Evolutionary conservation across 257 asterid species (phyloP), one percentile per base, ranked within the genome.

Genomic region (Salvia rosmarinus): DNA sequence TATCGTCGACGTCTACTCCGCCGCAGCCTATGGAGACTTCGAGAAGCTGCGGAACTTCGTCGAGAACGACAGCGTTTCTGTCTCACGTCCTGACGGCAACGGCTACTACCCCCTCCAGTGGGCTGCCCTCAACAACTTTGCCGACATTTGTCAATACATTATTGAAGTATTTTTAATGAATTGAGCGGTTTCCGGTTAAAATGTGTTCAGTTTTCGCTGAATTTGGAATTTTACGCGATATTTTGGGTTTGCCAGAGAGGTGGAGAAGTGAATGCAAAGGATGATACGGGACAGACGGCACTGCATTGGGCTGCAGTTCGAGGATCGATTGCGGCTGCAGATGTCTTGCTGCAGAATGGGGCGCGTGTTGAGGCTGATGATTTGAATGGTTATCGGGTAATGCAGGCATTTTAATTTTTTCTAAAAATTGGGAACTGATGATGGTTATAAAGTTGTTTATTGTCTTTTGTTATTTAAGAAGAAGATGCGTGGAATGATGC

Each of bases 301-400:
- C 71, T 94, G 85, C 99, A 91, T 84, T 94, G 99, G 98, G 91
- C 99, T 0, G 96, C 98, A 4, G 99, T 80, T 71, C 85, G 98
- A 75, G 99, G 99, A 47, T 89, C 99, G 5, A 74, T 81, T 80
- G 89, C 88, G 0, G 95, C 95, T 67, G 96, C 99, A 13, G 99
- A 94, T 64, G 88, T 85, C 67, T 68, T 94, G 87, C 65, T 91
- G 88, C 95, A 86, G 85, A 88, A 88, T 62, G 98, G 96, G 71
- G 99, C 96, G 4, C 93, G 96, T 25, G 91, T 91, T 0, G 99
- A 91, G 82, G 93, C 87, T 65, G 84, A 82, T 35, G 99, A 94
- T 75, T 64, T 77, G 64, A 88, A 91, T 68, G 96, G 99, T 61
- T 94, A 89, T 76, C 80, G 99, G 98, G 99, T 91, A 86, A 80